Evolutionary conservation across 805 yeast genomes (phyloP), one percentile per base, ranked within the genome.

Genomic region (Saturnispora sanitii): DNA sequence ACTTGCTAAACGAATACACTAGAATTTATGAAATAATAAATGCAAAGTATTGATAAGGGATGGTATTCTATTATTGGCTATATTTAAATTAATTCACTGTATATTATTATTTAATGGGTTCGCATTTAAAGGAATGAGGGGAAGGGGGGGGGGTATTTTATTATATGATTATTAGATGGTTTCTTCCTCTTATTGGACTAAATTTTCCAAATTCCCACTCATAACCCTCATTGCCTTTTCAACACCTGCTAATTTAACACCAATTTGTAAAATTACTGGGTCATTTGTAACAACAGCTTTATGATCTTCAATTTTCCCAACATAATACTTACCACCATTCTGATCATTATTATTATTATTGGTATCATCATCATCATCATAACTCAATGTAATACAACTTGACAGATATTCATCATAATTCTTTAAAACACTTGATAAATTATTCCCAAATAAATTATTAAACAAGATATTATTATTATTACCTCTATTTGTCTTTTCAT

Each of bases 261-360:
- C 69, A 2, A 79, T 70, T 37, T 81, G 73, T 29, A 80, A 64
- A 40, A 82, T 55, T 7, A 74, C 67, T 2, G 88, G 88, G 50
- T 82, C 90, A 19, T 82, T 77, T 3, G 80, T 71, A 21, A 75
- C 68, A 3, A 78, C 76, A 44, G 75, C 76, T 18, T 77, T 60
- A 42, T 74, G 76, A 44, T 73, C 79, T 45, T 64, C 60, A 20
- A 79, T 76, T 52, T 75, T 74, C 20, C 79, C 87, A 33, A 79
- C 85, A 48, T 43, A 41, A 6, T 64, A 56, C 2, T 49, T 35
- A 11, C 52, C 52, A 6, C 47, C 44, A 38, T 62, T 65, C 8
- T 17, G 11, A 32, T 65, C 62, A 43, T 71, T 62, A 54, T 7
- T 16, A n/a, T n/a, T n/a, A n/a, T n/a, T n/a, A n/a, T n/a, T n/a